phyloP scores from a whole-genome alignment of 1,284 basidiomycete genomes.

The Lentinus polychrous region DNA sequence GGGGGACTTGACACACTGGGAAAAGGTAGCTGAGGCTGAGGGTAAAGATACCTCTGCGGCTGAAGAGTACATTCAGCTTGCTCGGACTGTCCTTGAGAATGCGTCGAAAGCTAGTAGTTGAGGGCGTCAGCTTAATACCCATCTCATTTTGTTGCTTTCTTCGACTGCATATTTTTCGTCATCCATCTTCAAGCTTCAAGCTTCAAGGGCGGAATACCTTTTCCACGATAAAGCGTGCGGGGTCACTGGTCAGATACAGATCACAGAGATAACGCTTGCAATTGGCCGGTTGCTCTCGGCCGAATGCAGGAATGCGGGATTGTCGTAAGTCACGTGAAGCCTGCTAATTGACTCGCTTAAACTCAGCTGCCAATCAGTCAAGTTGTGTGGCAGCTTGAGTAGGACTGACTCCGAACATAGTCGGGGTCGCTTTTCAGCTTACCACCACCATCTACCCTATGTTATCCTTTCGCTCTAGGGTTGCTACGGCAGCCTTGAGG shows the following conservation, averaged over 20 bases:
- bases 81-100: constrained; percentile 47
- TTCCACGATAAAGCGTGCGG: no score
- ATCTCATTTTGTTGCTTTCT: neutral
- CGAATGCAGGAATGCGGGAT: neutral
- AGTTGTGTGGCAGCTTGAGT: neutral
- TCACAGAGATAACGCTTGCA: no score
- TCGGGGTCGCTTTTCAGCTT: neutral
- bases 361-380: neutral
- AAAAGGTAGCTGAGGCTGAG: constrained; percentile 53
- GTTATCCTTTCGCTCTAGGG: constrained; percentile 3
- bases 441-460: neutral
- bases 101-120: neutral
- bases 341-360: no score
- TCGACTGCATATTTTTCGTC: neutral
- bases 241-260: no score
- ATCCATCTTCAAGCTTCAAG: no score
- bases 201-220: no score
- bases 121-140: neutral
- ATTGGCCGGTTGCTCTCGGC: neutral
- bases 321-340: no score
- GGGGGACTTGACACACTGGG: constrained; percentile 65
- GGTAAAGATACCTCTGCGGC: constrained; percentile 36
- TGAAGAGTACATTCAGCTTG: constrained; percentile 55
- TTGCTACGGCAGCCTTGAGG: neutral
- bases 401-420: neutral